Conservation (phyloP, 164 flowering plant genomes). For the Magnolia sinica region DNA sequence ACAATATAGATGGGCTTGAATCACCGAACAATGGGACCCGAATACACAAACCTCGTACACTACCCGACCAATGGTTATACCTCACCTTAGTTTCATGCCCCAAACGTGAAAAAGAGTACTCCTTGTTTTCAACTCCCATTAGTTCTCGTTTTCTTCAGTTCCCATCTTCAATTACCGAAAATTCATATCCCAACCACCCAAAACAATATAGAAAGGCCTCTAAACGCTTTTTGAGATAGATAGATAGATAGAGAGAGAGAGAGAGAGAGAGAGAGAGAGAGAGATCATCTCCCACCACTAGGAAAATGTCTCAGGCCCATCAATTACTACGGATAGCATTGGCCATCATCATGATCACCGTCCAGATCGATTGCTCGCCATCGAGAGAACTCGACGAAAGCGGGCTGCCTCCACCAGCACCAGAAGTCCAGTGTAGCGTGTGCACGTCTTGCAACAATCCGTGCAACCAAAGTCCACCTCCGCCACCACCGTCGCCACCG, state of each 20-base stretch:
- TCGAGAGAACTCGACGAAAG: background rate
- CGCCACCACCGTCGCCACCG: background rate
- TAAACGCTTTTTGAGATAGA: background rate
- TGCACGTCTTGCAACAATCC: conserved; percentile 6
- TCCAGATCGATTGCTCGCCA: background rate
- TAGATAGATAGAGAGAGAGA: background rate
- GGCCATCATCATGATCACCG: background rate
- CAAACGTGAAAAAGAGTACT: background rate
- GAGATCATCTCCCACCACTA: background rate
- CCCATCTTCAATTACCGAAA: background rate
- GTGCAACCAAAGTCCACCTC: background rate
- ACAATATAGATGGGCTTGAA: too few species aligned
- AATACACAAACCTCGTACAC: too few species aligned
- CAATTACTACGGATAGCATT: background rate
- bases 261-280: background rate
- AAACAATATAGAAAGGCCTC: background rate
- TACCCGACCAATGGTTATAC: too few species aligned
- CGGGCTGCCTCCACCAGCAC: background rate
- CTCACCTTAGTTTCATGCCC: too few species aligned
- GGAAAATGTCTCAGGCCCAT: background rate
- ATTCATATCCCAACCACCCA: background rate
- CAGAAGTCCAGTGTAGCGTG: background rate
- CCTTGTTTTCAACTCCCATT: background rate
- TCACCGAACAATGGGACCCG: too few species aligned
- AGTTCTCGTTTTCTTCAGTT: background rate